Conservation (phyloP, 345 rosid species). For the Gossypium anomalum region DNA sequence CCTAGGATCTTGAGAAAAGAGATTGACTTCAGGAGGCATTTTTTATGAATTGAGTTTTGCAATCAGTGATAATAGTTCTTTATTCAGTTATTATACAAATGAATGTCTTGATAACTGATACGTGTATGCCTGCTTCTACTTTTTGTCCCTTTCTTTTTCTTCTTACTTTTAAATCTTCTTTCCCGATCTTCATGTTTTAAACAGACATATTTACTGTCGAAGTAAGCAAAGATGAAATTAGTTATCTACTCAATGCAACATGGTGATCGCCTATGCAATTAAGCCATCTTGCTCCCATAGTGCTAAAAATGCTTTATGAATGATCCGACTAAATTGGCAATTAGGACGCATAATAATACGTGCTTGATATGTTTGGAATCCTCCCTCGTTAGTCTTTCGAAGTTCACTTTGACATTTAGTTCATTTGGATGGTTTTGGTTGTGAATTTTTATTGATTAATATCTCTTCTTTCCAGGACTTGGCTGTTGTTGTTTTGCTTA, state of each 20-base stretch:
- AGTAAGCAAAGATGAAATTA: constrained; percentile 13
- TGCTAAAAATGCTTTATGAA: background rate
- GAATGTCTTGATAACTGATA: constrained; percentile 9
- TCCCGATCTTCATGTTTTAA: background rate
- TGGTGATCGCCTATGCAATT: constrained; percentile 8
- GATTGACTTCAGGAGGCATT: background rate
- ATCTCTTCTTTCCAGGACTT: constrained; percentile 62
- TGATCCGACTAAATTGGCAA: background rate
- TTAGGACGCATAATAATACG: constrained; percentile 3
- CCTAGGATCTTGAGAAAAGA: constrained; percentile 13
- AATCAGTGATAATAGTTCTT: constrained; percentile 18
- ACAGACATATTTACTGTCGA: constrained; percentile 1
- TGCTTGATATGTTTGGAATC: background rate
- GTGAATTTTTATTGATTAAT: background rate
- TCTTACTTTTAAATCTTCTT: constrained; percentile 6
- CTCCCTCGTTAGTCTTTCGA: background rate
- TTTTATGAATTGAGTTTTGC: constrained; percentile 15
- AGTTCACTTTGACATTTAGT: background rate
- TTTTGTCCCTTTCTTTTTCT: background rate
- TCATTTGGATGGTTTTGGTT: constrained; percentile 11
- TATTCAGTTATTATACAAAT: constrained; percentile 6
- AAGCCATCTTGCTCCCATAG: background rate
- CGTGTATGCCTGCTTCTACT: constrained; percentile 10
- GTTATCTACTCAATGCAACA: background rate
- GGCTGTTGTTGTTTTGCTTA: constrained; percentile 95